These are phyloP conservation scores for Fagus sylvatica DNA, from an alignment of 306 rosid genomes.

Conservation along the genomic window DNA sequence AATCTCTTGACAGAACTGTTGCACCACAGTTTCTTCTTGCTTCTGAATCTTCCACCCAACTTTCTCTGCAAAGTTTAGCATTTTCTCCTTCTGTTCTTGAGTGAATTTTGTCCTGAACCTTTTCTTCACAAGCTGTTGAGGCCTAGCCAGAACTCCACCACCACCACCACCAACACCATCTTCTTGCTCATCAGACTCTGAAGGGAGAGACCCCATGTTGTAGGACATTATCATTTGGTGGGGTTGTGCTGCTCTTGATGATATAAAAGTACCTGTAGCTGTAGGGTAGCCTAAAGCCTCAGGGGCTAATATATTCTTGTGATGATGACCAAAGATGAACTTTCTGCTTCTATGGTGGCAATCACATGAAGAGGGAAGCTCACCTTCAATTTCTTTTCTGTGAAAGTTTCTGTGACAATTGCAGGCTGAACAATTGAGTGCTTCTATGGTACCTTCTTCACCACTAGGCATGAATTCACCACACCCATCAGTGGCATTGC, in stretches of 20 bases:
- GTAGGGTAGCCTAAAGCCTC: conserved; percentile 54
- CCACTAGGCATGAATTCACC: conserved; percentile 96
- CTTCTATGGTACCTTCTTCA: conserved; percentile 75
- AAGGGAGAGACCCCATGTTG: conserved; percentile 55
- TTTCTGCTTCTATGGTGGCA: conserved; percentile 35
- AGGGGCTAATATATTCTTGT: conserved; percentile 33
- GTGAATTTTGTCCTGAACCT: conserved; percentile 77
- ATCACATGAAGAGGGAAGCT: conserved; percentile 17
- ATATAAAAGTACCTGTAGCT: conserved; percentile 40
- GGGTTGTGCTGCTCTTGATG: conserved; percentile 52
- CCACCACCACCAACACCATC: conserved; percentile 25
- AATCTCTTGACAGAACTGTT: conserved; percentile 75
- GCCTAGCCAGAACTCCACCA: conserved; percentile 3
- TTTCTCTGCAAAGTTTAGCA: conserved; percentile 64
- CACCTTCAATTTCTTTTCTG: conserved; percentile 65
- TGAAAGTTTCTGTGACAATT: conserved; percentile 92
- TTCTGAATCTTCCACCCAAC: conserved; percentile 80
- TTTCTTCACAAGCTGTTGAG: conserved; percentile 47
- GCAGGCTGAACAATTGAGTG: conserved; percentile 85
- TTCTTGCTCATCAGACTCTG: conserved; percentile 74
- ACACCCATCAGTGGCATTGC: conserved; percentile 83
- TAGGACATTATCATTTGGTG: conserved; percentile 73
- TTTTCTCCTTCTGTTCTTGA: conserved; percentile 73
- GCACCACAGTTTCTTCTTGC: conserved; percentile 72
- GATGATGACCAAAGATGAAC: conserved; percentile 41